A percentile compares a stretch with the other conserved stretches of the same genome.
These are phyloP conservation scores for Craspedostauros australis DNA, from an alignment of 108 stramenopile species.

Conservation along the genomic window DNA sequence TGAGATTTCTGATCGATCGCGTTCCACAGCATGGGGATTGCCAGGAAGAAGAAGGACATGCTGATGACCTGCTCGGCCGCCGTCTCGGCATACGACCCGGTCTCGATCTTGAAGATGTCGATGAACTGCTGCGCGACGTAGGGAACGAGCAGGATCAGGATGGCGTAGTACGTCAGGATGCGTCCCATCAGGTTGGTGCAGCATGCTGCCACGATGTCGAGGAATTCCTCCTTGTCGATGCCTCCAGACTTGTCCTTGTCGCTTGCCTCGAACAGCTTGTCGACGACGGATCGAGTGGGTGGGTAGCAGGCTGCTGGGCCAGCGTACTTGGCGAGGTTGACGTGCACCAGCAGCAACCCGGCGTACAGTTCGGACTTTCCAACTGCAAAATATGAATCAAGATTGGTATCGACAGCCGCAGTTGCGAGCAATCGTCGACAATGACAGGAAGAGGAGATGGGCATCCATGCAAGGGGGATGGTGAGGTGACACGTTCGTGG, in stretches of 20 bases:
- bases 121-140: conserved; percentile 15
- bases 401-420: too few species aligned
- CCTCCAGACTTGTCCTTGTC: conserved; percentile 37
- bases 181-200: conserved; percentile 32
- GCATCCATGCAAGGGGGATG: too few species aligned
- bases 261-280: conserved; percentile 40
- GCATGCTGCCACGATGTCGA: conserved; percentile 24
- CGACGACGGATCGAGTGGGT: conserved; percentile 26
- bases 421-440: too few species aligned
- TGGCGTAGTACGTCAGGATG: conserved; percentile 31
- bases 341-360: conserved; percentile 40
- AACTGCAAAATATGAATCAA: too few species aligned
- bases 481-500: too few species aligned
- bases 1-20: conserved; percentile 29
- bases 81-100: conserved; percentile 9
- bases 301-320: conserved; percentile 53
- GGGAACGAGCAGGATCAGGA: conserved; percentile 39
- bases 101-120: conserved; percentile 7
- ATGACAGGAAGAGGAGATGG: too few species aligned
- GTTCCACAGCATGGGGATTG: conserved; percentile 29
- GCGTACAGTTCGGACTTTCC: conserved; percentile 38
- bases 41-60: conserved; percentile 17
- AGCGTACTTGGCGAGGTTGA: conserved; percentile 49
- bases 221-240: conserved; percentile 42
- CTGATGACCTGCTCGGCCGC: conserved; percentile 15